Evolutionary conservation across 805 yeast species (phyloP).

Genomic region (Pichia rugopelliculosa): DNA sequence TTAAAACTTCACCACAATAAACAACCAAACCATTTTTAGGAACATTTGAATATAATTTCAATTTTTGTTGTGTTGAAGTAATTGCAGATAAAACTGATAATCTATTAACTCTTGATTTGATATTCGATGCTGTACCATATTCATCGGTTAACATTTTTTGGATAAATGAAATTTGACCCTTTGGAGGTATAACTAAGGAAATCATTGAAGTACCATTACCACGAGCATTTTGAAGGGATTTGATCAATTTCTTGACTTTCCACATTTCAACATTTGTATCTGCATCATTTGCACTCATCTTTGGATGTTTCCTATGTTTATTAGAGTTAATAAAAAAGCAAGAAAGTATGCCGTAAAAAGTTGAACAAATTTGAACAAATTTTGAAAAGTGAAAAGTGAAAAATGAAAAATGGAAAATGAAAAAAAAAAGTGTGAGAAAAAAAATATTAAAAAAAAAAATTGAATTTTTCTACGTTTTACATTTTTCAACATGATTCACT

Average conservation of each 20-base stretch:
- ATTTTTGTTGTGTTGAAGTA: slow-evolving; percentile 95
- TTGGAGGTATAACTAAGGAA: slow-evolving; percentile 91
- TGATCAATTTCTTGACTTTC: slow-evolving; percentile 94
- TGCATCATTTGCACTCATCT: slow-evolving; percentile 66
- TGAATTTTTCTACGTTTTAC: no score
- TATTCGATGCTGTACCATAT: slow-evolving; percentile 97
- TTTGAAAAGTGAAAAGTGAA: neutral
- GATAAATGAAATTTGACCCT: slow-evolving; percentile 80
- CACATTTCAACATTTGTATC: slow-evolving; percentile 98
- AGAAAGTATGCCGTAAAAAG: no score
- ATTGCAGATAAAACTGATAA: slow-evolving; percentile 92
- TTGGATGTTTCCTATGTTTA: slow-evolving; percentile 5
- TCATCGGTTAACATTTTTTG: slow-evolving; percentile 95
- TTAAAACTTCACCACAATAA: slow-evolving; percentile 97
- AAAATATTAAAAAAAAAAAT: neutral
- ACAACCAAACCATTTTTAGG: slow-evolving; percentile 94
- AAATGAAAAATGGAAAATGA: neutral
- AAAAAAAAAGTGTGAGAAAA: neutral
- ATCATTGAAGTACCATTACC: slow-evolving; percentile 99
- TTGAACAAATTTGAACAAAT: neutral
- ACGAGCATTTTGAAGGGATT: slow-evolving; percentile 80
- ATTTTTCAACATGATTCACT: neutral
- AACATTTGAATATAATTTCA: slow-evolving; percentile 79
- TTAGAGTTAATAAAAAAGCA: neutral
- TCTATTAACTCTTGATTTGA: slow-evolving; percentile 96